Percentiles rank a stretch among this genome's conserved stretches.
These are phyloP conservation scores for Takashimella koratensis DNA, from an alignment of 1,284 basidiomycete genomes.

Conservation along the genomic window DNA sequence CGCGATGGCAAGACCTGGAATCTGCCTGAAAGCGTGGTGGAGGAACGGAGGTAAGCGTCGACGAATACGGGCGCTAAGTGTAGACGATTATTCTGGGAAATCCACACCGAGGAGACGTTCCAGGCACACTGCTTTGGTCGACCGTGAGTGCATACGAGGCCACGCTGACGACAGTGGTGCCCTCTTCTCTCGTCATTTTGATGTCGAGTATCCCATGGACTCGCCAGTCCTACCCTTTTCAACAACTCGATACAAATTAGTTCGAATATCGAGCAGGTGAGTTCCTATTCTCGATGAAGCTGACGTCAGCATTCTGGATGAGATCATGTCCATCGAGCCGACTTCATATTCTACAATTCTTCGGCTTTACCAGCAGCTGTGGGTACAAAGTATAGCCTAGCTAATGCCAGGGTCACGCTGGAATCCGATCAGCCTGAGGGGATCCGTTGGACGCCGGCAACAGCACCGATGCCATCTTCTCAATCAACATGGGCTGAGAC, in stretches of 20 bases:
- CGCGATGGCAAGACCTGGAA: conserved; percentile 36
- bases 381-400: not conserved
- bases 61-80: not conserved
- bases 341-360: conserved; percentile 6
- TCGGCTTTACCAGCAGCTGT: conserved; percentile 9
- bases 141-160: conserved; percentile 8
- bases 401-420: conserved; percentile 5
- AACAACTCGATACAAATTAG: conserved; percentile 8
- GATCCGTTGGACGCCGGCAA: not conserved
- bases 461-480: not conserved
- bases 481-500: not conserved
- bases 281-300: not conserved
- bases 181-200: not conserved
- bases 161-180: not conserved
- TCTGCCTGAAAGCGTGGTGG: conserved; percentile 20
- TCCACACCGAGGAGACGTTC: conserved; percentile 23
- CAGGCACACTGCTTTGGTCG: conserved; percentile 25
- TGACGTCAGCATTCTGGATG: conserved; percentile 5
- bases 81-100: conserved; percentile 31
- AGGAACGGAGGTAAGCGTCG: conserved; percentile 19
- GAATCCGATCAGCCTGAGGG: conserved; percentile 4
- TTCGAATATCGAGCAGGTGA: conserved; percentile 15
- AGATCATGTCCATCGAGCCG: conserved; percentile 6
- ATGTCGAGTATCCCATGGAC: not conserved
- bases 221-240: not conserved